Percentiles rank a stretch among this genome's conserved stretches.
Conservation (phyloP, 1,284 basidiomycete species). For the Athelia psychrophila region DNA sequence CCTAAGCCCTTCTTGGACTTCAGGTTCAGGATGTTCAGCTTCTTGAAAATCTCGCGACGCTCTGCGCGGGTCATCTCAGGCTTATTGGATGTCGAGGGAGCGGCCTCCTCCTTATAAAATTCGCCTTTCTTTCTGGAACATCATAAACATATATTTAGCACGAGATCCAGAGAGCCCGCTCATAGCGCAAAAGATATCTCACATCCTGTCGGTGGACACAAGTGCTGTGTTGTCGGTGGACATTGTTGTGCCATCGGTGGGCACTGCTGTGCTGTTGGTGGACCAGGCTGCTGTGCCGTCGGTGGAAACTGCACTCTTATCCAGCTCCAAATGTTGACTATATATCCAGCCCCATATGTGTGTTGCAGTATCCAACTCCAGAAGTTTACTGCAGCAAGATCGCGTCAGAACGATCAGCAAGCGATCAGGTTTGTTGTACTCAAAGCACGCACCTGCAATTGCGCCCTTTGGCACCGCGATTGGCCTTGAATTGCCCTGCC, state of each 20-base stretch:
- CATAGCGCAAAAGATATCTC: conserved; percentile 19
- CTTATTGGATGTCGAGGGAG: conserved; percentile 15
- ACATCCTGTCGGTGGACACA: conserved; percentile 43
- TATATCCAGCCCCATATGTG: too few species aligned
- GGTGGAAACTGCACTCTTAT: too few species aligned
- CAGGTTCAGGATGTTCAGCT: conserved; percentile 47
- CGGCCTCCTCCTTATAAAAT: conserved; percentile 27
- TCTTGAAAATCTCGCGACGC: conserved; percentile 72
- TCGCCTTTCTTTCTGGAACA: conserved; percentile 54
- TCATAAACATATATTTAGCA: conserved; percentile 28
- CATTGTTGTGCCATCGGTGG: too few species aligned
- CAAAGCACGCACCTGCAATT: conserved; percentile 55
- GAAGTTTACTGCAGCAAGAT: conserved; percentile 44
- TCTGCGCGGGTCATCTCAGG: conserved; percentile 63
- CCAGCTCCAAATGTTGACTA: too few species aligned
- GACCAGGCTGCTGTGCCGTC: too few species aligned
- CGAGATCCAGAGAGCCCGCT: neutral
- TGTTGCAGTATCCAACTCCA: conserved; percentile 58
- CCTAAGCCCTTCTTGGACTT: conserved; percentile 32
- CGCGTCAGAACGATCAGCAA: conserved; percentile 2
- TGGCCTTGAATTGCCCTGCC: conserved; percentile 82
- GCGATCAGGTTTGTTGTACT: neutral
- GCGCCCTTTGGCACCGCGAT: conserved; percentile 85
- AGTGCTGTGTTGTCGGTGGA: conserved; percentile 64
- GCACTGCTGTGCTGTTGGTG: too few species aligned